phyloP scores from a whole-genome alignment of 208 protist species.

The Crithidia sp. region DNA sequence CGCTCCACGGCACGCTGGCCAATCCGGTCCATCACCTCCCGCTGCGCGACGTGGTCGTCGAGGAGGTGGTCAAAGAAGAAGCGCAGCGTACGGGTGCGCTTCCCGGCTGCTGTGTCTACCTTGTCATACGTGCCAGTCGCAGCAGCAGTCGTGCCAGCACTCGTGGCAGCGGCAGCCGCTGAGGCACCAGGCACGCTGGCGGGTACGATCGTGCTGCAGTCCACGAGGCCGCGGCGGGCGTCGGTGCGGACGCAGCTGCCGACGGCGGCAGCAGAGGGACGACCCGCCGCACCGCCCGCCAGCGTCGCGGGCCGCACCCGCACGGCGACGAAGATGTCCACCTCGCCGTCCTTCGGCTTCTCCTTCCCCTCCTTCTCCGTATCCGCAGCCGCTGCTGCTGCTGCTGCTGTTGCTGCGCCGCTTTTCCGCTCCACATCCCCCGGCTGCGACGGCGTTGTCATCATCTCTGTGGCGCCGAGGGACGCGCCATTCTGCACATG shows the following conservation, averaged over 20 bases:
- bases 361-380: background rate
- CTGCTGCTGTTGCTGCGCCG: background rate
- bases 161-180: background rate
- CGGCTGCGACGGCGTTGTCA: no score
- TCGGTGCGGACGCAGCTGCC: conserved; percentile 31
- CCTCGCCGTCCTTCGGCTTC: background rate
- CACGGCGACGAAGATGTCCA: conserved; percentile 41
- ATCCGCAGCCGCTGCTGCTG: background rate
- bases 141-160: background rate
- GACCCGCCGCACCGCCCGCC: background rate
- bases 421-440: no score
- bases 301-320: conserved; percentile 46
- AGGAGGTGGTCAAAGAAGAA: conserved; percentile 83
- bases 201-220: conserved; percentile 26
- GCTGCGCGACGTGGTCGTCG: conserved; percentile 54
- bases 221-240: conserved; percentile 23
- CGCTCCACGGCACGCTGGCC: conserved; percentile 57
- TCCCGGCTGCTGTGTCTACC: background rate
- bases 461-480: no score
- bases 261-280: background rate
- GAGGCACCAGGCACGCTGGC: background rate
- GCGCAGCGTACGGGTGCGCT: conserved; percentile 14
- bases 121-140: background rate
- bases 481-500: no score
- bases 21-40: conserved; percentile 69